Conservation (phyloP, 2,329 filamentous ascomycete species). For the Drechslera avenae region DNA sequence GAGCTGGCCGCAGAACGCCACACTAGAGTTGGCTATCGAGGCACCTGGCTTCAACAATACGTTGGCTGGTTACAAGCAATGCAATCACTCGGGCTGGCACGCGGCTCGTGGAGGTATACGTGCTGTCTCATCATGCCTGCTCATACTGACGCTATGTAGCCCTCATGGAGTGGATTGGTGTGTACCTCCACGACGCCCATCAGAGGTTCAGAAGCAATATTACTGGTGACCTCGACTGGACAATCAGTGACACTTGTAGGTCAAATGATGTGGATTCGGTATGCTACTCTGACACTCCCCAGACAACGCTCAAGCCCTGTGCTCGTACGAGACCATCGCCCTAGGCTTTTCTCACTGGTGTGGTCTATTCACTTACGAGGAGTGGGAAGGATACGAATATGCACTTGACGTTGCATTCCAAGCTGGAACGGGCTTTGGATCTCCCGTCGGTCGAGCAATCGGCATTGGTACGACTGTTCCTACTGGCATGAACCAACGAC, state of each 20-base stretch:
- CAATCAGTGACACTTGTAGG: conserved; percentile 41
- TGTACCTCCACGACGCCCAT: conserved; percentile 70
- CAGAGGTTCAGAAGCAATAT: conserved; percentile 63
- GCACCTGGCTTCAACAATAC: conserved; percentile 69
- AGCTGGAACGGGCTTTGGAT: conserved; percentile 66
- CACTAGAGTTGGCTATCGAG: conserved; percentile 75
- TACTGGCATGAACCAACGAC: conserved; percentile 5
- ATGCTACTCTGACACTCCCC: conserved; percentile 18
- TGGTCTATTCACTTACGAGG: conserved; percentile 73
- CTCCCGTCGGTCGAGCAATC: conserved; percentile 70
- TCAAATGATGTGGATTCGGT: neutral
- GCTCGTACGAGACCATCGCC: conserved; percentile 78
- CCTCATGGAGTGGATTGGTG: conserved; percentile 62
- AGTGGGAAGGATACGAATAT: conserved; percentile 76
- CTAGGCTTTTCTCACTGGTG: conserved; percentile 78
- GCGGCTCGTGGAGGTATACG: conserved; percentile 56
- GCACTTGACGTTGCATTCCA: conserved; percentile 70
- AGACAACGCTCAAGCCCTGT: conserved; percentile 72
- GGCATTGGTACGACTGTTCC: conserved; percentile 60
- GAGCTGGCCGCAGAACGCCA: conserved; percentile 73
- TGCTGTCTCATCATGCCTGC: neutral
- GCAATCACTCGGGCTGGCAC: conserved; percentile 62
- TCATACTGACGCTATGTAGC: conserved; percentile 51
- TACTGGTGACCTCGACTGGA: conserved; percentile 43
- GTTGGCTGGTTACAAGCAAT: conserved; percentile 69